Conservation (phyloP, 2,329 filamentous ascomycete genomes). For the Aspergillus sp. region DNA sequence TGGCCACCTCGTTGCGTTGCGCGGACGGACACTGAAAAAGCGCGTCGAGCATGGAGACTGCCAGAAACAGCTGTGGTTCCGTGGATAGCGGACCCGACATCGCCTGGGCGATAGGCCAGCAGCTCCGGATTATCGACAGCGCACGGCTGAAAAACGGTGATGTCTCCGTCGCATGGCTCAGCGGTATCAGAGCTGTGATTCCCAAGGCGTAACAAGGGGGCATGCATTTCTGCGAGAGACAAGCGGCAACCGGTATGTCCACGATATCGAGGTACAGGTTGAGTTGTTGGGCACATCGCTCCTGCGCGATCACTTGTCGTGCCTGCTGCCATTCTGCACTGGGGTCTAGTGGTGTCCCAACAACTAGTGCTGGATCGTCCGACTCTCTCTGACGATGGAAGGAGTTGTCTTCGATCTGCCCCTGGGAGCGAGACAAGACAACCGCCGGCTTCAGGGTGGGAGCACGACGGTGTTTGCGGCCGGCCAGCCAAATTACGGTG, state of each 20-base stretch:
- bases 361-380: not conserved
- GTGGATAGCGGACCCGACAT: not conserved
- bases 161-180: not conserved
- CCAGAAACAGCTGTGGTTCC: slow-evolving; percentile 6
- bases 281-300: slow-evolving; percentile 4
- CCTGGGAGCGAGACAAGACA: not conserved
- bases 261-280: slow-evolving; percentile 13
- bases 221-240: slow-evolving; percentile 11
- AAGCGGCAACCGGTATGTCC: slow-evolving; percentile 11
- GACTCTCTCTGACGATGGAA: not conserved
- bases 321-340: not conserved
- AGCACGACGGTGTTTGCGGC: not conserved
- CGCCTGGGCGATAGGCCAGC: not conserved
- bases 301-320: not conserved
- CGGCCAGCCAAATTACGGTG: slow-evolving; percentile 4
- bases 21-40: slow-evolving; percentile 4
- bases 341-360: not conserved
- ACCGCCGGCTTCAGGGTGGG: not conserved
- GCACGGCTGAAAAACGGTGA: not conserved
- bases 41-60: slow-evolving; percentile 12
- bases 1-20: not conserved
- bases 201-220: slow-evolving; percentile 13
- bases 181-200: slow-evolving; percentile 6
- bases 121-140: not conserved
- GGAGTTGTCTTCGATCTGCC: not conserved